Base-by-base conservation (phyloP, 352 stramenopile species). In the Phytopythium delawarense region DNA sequence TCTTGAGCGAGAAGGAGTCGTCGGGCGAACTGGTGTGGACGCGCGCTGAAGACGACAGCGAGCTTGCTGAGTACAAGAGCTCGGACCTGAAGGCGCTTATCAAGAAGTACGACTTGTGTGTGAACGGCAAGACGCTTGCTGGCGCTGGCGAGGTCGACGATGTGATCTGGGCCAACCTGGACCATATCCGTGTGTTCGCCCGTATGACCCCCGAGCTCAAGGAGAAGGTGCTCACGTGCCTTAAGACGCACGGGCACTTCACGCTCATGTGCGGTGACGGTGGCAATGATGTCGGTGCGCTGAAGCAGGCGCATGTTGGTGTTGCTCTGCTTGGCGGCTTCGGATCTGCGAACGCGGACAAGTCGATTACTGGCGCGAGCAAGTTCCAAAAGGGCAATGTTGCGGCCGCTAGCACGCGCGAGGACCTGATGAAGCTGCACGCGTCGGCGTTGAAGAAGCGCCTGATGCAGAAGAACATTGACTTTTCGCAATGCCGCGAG, bases 201-300 rank as follows among this genome's bases (percentile, higher is more conserved):
- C 84, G 97, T 52, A 97, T 98, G 75, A 98, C 94, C 12, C 97
- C 97, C 6, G 81, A 97, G 49, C 83, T 99, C 37, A 99, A 99
- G 72, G 97, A 99, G 81, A 88, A 89, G 60, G 87, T 99, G 20
- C 72, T 99, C 57, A 96, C 91, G 11, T 89, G 88, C 12, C 79
- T 99, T n/a, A 99, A 99, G 79, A 86, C 80, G 20, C 75, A 84
- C 34, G 97, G 97, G 0, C 77, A 91, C 55, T 80, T 92, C 57
- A 99, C 95, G 28, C 79, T 99, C 20, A 99, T 99, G 96, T 99
- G 97, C 58, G 97, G 97, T 60, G 97, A 99, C 64, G 97, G 97
- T 58, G 97, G 91, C 16, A 99, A 99, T 70, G 98, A 99, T 77
- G 93, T 99, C 7, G 96, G 96, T 54, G 94, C 94, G 3, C 71